Evolutionary conservation across 192 early-diverging fungal species (phyloP).

Genomic region (Coemansia erecta): DNA sequence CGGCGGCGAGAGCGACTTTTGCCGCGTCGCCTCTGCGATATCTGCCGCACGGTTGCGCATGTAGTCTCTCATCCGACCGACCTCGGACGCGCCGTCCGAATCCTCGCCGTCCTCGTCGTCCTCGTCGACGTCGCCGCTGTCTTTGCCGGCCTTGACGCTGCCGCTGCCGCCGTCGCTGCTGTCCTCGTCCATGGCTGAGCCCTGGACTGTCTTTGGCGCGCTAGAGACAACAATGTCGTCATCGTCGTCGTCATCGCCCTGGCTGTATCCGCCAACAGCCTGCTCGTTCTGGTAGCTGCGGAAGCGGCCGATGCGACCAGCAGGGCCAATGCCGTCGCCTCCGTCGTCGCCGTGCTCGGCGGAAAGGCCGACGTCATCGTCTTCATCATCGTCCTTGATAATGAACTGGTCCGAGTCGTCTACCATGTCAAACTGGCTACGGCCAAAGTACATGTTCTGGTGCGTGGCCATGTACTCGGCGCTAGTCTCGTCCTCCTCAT

Average conservation of each 20-base stretch:
- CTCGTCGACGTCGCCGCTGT: neutral
- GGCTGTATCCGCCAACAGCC: neutral
- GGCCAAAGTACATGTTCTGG: constrained; percentile 23
- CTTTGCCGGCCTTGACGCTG: neutral
- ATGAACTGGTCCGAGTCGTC: constrained; percentile 47
- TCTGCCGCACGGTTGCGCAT: constrained; percentile 18
- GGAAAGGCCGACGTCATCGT: constrained; percentile 9
- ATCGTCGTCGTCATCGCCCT: neutral
- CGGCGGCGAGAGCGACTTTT: constrained; percentile 1
- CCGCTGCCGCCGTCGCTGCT: constrained; percentile 1
- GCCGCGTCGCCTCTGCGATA: constrained; percentile 12
- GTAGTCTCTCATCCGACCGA: constrained; percentile 23
- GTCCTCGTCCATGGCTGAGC: constrained; percentile 5
- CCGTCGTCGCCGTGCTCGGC: constrained; percentile 15
- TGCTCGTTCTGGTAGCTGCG: constrained; percentile 52
- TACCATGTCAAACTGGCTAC: constrained; percentile 12
- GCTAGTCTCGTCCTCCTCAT: constrained; percentile 32
- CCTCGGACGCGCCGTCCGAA: constrained; percentile 19
- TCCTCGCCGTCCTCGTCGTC: constrained; percentile 29
- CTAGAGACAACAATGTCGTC: neutral
- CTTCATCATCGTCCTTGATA: constrained; percentile 33
- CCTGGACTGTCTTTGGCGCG: neutral
- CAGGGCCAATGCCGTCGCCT: constrained; percentile 36
- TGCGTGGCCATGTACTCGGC: constrained; percentile 20
- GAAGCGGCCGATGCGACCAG: constrained; percentile 44